A percentile compares a stretch with the other conserved stretches of the same genome.
Conservation (phyloP, 2,329 filamentous ascomycete species). For the Ceratocystis alfenasii region DNA sequence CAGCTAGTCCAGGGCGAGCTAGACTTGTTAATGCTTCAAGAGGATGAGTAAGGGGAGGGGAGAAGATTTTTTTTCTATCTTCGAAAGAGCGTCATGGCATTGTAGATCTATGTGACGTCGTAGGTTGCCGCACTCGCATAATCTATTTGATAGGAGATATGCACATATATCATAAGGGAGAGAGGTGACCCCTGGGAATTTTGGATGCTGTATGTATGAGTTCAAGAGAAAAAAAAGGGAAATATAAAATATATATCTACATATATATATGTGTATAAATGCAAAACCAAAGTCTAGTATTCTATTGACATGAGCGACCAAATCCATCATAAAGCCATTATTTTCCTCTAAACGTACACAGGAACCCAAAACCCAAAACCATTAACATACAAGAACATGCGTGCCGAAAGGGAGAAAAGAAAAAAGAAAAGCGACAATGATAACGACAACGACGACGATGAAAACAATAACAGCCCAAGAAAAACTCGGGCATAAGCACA, state of each 20-base stretch:
- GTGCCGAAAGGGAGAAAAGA: too few species aligned
- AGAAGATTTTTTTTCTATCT: background rate
- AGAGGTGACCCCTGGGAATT: too few species aligned
- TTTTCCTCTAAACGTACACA: too few species aligned
- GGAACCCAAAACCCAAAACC: background rate
- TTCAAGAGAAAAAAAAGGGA: background rate
- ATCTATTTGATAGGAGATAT: background rate
- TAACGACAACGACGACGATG: too few species aligned
- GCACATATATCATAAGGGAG: too few species aligned
- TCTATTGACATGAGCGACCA: background rate
- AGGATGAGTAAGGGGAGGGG: constrained; percentile 35
- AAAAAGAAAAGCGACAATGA: too few species aligned
- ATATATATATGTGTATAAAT: background rate
- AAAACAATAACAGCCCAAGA: too few species aligned
- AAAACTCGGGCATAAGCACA: too few species aligned
- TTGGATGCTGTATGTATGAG: too few species aligned
- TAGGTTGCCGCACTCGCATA: background rate
- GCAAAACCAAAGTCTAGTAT: background rate
- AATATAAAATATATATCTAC: background rate
- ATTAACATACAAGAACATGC: background rate
- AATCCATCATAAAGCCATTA: background rate
- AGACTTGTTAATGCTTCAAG: constrained; percentile 56
- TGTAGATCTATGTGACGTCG: background rate
- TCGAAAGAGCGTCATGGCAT: background rate
- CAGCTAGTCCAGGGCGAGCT: constrained; percentile 58